A percentile compares a stretch with the other conserved stretches of the same genome.
These are phyloP conservation scores for Tetrahymena malaccensis DNA, from an alignment of 73 alveolate genomes.

Conservation along the genomic window DNA sequence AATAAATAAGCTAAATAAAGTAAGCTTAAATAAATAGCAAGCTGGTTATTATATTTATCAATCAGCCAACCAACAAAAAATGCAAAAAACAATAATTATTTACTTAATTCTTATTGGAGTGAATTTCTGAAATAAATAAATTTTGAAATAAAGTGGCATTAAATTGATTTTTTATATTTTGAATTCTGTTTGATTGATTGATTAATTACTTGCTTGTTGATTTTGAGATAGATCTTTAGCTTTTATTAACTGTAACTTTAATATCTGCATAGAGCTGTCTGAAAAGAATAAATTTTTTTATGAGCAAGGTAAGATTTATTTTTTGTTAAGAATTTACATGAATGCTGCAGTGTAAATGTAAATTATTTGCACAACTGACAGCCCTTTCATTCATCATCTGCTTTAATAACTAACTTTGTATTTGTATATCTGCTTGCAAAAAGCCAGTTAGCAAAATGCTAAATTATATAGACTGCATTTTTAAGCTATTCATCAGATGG, in stretches of 20 bases:
- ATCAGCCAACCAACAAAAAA: not conserved
- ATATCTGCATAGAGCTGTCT: not conserved
- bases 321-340: not conserved
- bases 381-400: constrained; percentile 33
- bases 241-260: no score
- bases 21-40: not conserved
- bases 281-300: no score
- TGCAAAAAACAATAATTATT: not conserved
- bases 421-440: constrained; percentile 31
- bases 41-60: not conserved
- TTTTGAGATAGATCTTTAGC: not conserved
- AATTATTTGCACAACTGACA: not conserved
- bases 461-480: constrained; percentile 39
- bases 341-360: not conserved
- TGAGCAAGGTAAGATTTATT: not conserved
- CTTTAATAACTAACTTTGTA: constrained; percentile 25
- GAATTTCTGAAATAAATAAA: not conserved
- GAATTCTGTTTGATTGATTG: no score
- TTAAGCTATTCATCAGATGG: constrained; percentile 23
- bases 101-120: not conserved
- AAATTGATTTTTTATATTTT: not conserved
- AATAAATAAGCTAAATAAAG: not conserved
- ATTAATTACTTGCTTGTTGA: not conserved
- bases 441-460: constrained; percentile 37
- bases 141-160: not conserved